Evolutionary conservation across 345 rosid species (phyloP), one percentile per base, ranked within the genome.

Genomic region (Cardamine resedifolia): DNA sequence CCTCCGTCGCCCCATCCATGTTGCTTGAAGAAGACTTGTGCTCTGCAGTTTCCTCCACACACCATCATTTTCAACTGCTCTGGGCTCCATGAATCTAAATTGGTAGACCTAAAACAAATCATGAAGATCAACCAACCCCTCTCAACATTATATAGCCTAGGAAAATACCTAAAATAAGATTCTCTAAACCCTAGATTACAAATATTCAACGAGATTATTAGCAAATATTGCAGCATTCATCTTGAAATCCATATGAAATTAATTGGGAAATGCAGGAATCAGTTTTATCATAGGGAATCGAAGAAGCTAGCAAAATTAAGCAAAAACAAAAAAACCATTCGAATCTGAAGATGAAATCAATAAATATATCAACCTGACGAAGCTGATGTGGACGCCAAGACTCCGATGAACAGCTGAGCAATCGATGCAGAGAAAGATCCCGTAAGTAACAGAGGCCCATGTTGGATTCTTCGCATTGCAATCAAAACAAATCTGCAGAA

Each of bases 391-490:
- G 12, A 91, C 98, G 56, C 99, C 99, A 21, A 95, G 96, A 76
- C 96, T 90, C 30, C 99, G 94, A 74, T 91, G 99, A 76, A 81
- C 92, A 14, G 98, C 99, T 3, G 99, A 95, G 72, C 99, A 95
- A 79, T 91, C 98, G 70, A 95, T 90, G 77, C 99, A 91, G 36
- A 95, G 92, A 79, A 95, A 95, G 86, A 95, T 84, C 80, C 99
- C 98, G 49, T 88, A 91, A 4, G 99, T 91, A 52, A 95, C 97
- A 28, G 98, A 95, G 0, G 98, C 97, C 99, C 99, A 95, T 6
- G 94, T 88, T 28, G 99, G 99, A 27, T 85, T 95, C 86, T 87
- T 95, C 21, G 97, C 94, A 82, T 91, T 91, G 67, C 99, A 95
- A 80, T 95, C 99, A 53, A 90, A 91, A 72, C 99, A 91, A 81